These are phyloP conservation scores for Candida ortonii DNA, from an alignment of 805 yeast species.

Conservation along the genomic window DNA sequence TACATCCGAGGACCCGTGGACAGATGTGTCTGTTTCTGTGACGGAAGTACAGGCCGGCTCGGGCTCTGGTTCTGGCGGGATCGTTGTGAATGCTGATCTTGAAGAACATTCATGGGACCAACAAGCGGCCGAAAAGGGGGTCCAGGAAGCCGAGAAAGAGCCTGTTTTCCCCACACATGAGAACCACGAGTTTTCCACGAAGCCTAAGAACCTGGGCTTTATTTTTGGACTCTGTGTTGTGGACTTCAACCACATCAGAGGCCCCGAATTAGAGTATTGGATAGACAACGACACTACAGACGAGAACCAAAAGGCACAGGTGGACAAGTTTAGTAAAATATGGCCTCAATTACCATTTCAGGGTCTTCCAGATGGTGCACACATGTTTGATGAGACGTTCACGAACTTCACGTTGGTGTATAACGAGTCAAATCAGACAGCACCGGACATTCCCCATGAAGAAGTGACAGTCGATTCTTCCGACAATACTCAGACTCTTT, in stretches of 20 bases:
- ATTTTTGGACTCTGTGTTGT: constrained; percentile 85
- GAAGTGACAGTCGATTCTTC: constrained; percentile 26
- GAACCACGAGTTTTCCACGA: no score
- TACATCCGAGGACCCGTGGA: constrained; percentile 4
- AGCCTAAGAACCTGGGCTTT: constrained; percentile 21
- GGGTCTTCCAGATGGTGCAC: constrained; percentile 95
- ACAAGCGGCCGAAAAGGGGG: not conserved
- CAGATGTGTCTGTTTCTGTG: not conserved
- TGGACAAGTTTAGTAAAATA: constrained; percentile 36
- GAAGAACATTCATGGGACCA: no score
- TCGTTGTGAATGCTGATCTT: no score
- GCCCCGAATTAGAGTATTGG: constrained; percentile 96
- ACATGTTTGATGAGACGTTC: constrained; percentile 88
- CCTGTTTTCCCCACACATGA: no score
- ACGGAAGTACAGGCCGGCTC: no score
- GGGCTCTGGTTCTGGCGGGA: no score
- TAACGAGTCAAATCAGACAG: constrained; percentile 48
- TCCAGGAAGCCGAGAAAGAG: not conserved
- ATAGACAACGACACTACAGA: constrained; percentile 40
- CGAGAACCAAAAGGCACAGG: constrained; percentile 33
- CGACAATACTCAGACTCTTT: constrained; percentile 60
- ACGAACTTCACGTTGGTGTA: constrained; percentile 82
- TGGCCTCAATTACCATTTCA: constrained; percentile 94
- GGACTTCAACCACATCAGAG: constrained; percentile 87
- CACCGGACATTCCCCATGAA: constrained; percentile 42